Percentiles rank a stretch among this genome's conserved stretches.
phyloP scores from a whole-genome alignment of 2,329 filamentous ascomycete genomes.

The Penicillium brasilianum region DNA sequence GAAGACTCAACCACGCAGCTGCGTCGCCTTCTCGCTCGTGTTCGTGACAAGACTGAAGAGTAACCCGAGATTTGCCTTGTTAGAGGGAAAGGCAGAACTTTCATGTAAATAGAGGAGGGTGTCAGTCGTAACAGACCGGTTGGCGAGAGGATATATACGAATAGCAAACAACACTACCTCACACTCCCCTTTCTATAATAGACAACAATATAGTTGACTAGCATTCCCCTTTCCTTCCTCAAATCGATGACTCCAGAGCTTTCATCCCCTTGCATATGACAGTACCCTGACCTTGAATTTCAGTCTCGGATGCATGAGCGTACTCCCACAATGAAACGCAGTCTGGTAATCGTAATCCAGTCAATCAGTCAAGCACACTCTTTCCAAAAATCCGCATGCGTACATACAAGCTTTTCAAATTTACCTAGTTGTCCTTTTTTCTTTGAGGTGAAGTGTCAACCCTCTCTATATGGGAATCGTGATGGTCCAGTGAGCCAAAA shows the following conservation, averaged over 20 bases:
- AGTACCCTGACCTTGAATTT: background rate
- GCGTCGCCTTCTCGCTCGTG: conserved; percentile 30
- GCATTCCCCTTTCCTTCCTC: background rate
- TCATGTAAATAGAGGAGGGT: background rate
- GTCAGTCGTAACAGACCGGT: background rate
- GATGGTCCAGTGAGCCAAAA: background rate
- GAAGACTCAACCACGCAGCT: conserved; percentile 29
- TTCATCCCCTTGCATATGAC: background rate
- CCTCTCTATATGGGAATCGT: no score
- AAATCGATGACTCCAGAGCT: background rate
- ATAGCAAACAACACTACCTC: background rate
- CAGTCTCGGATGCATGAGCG: background rate
- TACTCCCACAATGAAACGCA: background rate
- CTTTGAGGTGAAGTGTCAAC: no score
- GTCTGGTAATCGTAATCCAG: background rate
- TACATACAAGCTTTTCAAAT: background rate
- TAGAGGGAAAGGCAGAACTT: background rate
- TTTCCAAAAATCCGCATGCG: background rate
- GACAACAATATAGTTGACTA: background rate
- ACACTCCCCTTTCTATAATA: background rate
- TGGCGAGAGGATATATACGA: background rate
- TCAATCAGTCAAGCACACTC: background rate
- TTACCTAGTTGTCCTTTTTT: background rate
- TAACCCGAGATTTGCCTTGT: background rate
- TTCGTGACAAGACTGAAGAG: conserved; percentile 21